phyloP scores from a whole-genome alignment of 306 rosid genomes.

The Rosa rugosa region DNA sequence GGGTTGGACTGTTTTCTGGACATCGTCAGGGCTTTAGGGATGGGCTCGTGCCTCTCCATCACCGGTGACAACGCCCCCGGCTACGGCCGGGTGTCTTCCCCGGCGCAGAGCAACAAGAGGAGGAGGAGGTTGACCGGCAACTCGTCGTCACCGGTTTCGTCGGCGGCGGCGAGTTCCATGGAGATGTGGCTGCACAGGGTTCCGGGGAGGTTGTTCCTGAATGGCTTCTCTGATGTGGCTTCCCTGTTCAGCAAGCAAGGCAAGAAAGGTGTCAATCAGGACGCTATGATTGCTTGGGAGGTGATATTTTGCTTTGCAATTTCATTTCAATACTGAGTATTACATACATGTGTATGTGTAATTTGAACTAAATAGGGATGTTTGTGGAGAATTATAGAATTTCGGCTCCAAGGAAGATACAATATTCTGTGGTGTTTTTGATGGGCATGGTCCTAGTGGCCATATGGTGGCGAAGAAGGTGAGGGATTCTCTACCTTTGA shows the following conservation, averaged over 20 bases:
- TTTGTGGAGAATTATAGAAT: slow-evolving; percentile 37
- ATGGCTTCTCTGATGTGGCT: slow-evolving; percentile 56
- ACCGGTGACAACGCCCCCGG: slow-evolving; percentile 13
- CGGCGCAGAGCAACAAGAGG: slow-evolving; percentile 34
- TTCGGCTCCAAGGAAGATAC: slow-evolving; percentile 50
- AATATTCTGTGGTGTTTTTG: slow-evolving; percentile 81
- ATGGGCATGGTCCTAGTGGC: slow-evolving; percentile 94
- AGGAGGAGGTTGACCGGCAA: slow-evolving; percentile 11
- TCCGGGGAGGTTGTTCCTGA: slow-evolving; percentile 60
- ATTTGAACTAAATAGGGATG: background rate
- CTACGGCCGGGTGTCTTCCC: slow-evolving; percentile 34
- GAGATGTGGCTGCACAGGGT: slow-evolving; percentile 55
- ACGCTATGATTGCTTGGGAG: slow-evolving; percentile 95
- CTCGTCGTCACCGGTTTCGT: background rate
- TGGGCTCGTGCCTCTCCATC: slow-evolving; percentile 78
- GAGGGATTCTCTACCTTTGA: slow-evolving; percentile 74
- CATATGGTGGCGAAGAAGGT: slow-evolving; percentile 80
- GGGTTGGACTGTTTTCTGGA: slow-evolving; percentile 83
- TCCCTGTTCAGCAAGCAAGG: slow-evolving; percentile 74
- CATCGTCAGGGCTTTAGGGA: slow-evolving; percentile 83
- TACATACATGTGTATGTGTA: background rate
- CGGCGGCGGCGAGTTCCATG: slow-evolving; percentile 10
- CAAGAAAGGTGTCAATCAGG: slow-evolving; percentile 74
- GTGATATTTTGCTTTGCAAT: slow-evolving; percentile 25
- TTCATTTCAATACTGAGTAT: background rate